Base-by-base conservation (phyloP, 2,329 filamentous ascomycete species). In the Pseudocercospora crystallina region DNA sequence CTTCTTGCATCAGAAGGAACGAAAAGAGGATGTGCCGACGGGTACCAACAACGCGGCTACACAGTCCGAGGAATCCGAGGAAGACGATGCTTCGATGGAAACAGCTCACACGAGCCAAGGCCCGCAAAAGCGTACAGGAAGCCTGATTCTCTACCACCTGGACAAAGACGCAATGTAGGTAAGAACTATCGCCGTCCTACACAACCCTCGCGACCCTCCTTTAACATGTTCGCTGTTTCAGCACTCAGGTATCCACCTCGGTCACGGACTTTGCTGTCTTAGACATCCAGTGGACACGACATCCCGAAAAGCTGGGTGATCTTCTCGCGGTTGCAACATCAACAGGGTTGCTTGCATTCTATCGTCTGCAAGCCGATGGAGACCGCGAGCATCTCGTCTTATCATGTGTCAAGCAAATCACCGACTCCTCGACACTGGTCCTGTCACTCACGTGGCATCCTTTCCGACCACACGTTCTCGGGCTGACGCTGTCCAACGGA, bases 211-310 rank as follows among this genome's bases (percentile, higher is more conserved):
- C 20, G 20, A 26, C 20, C 20, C 20, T 26, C 20, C 20, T 4
- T 26, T 26, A 26, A 26, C 20, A 26, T 26, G 20, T 7, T 26
- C 20, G 20, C 20, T 26, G 20, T 26, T 29, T 14, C 32, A 64
- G 61, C 37, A 61, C 50, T 10, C 56, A 43, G 10, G 36, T 60
- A 31, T 50, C 47, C 20, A 59, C 55, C 12, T 33, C 54, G 15
- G 41, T 54, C 46, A 61, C 63, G 59, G 51, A 60, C 43, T 53
- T 49, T 50, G 47, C 55, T 11, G 56, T 96, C 26, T 79, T 96
- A 46, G 91, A 96, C 66, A 75, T 96, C 29, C 89, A 91, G 61
- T 97, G 96, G 68, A 82, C 85, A 53, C 82, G 80, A 1, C 65
- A 71, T 44, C 67, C 76, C 42, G 43, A 54, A 2, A 29, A 5